These are phyloP conservation scores for Termitomyces sp. DNA, from an alignment of 768 basidiomycete species.

Conservation along the genomic window DNA sequence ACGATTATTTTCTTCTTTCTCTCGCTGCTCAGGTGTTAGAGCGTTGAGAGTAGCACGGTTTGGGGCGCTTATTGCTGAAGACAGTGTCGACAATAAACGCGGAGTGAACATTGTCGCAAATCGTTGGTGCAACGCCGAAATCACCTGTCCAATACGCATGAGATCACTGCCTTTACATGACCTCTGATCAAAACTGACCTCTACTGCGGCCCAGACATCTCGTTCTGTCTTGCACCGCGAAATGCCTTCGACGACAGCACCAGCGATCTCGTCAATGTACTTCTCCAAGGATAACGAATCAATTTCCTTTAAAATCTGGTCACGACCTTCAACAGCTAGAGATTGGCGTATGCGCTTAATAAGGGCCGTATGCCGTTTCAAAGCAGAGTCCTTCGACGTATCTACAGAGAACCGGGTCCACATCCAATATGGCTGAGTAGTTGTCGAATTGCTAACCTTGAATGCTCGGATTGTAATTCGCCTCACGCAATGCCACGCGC, in stretches of 20 bases:
- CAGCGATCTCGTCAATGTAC: constrained; percentile 92
- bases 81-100: constrained; percentile 57
- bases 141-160: constrained; percentile 53
- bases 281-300: constrained; percentile 89
- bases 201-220: constrained; percentile 88
- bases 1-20: constrained; percentile 86
- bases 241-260: constrained; percentile 83
- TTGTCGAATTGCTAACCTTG: constrained; percentile 36
- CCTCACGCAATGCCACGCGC: constrained; percentile 54
- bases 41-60: constrained; percentile 52
- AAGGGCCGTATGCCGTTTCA: constrained; percentile 93
- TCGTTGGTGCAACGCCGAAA: constrained; percentile 84
- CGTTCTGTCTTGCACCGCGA: constrained; percentile 87
- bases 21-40: constrained; percentile 73
- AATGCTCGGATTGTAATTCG: constrained; percentile 47
- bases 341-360: constrained; percentile 92
- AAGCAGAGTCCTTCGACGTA: constrained; percentile 82
- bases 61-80: constrained; percentile 55
- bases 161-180: constrained; percentile 1
- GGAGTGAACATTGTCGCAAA: constrained; percentile 81
- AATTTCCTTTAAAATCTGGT: constrained; percentile 90
- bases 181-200: constrained; percentile 50
- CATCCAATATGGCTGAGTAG: neutral
- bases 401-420: constrained; percentile 38
- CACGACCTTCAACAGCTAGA: constrained; percentile 75